A percentile compares a stretch with the other conserved stretches of the same genome.
These are phyloP conservation scores for Rhodotorula sp. DNA, from an alignment of 1,284 basidiomycete genomes.

Conservation along the genomic window DNA sequence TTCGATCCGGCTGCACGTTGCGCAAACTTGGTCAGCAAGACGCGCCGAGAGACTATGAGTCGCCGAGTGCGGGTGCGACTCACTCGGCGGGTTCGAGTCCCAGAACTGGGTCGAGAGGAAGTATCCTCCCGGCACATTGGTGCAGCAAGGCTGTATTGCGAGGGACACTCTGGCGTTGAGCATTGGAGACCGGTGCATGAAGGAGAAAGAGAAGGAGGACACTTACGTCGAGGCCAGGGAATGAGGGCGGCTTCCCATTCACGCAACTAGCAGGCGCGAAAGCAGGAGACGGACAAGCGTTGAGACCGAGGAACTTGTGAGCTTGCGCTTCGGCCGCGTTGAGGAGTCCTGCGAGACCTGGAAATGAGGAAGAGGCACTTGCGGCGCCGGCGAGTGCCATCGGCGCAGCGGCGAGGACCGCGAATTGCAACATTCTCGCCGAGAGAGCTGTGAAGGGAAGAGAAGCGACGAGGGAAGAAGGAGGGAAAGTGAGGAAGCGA, in stretches of 20 bases:
- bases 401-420: background rate
- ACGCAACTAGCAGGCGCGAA: background rate
- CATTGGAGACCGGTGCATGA: too few species aligned
- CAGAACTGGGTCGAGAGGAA: slow-evolving; percentile 52
- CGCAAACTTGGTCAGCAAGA: too few species aligned
- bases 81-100: slow-evolving; percentile 58
- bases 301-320: slow-evolving; percentile 2
- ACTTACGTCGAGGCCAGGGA: too few species aligned
- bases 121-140: slow-evolving; percentile 53
- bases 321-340: background rate
- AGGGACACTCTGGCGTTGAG: background rate
- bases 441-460: background rate
- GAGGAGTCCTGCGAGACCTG: background rate
- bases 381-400: background rate
- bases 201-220: background rate
- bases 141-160: slow-evolving; percentile 51
- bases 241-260: too few species aligned
- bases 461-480: too few species aligned
- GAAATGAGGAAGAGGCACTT: background rate
- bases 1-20: slow-evolving; percentile 56
- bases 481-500: background rate
- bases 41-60: too few species aligned
- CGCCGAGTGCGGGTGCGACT: too few species aligned
- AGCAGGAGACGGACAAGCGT: background rate
- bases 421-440: background rate